Base-by-base conservation (phyloP, 2,329 filamentous ascomycete genomes). In the Sphaerulina populicola region DNA sequence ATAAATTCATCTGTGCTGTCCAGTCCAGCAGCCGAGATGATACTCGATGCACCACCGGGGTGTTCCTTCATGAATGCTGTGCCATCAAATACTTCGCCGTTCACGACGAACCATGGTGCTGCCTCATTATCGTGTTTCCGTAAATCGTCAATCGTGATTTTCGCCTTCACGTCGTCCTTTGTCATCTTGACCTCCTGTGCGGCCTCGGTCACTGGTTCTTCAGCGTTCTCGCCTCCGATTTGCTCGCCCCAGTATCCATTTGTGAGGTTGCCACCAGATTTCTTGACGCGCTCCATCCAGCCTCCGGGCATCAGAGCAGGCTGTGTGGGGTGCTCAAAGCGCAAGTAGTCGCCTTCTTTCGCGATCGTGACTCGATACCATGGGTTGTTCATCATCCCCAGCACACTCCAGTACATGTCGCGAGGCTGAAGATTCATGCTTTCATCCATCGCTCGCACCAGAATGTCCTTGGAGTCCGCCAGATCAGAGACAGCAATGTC, bases 371-470 rank as follows among this genome's bases (percentile, higher is more conserved):
- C 78, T 4, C 90, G 78, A 67, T 85, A 96, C 90, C 90, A 96
- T 0, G 88, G 86, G 61, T 95, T 95, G 70, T 95, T 95, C 90
- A 96, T 95, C 90, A 96, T 96, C 0, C 90, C 89, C 36, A 95
- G 72, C 2, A 94, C 88, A 54, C 82, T 89, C 90, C 90, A 96
- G 71, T 95, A 95, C 87, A 95, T 93, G 62, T 96, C 90, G 55
- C 87, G 78, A 4, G 90, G 90, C 66, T 94, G 88, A 0, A 87
- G 74, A 68, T 86, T 87, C 80, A 95, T 84, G 49, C 83, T 79
- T 58, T 95, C 90, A 60, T 96, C 90, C 88, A 95, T 94, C 4
- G 84, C 85, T 40, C 90, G 78, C 4, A 94, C 82, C 63, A 94
- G 77, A 35, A 96, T 80, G 61, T 89, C 88, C 39, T 81, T 78